Evolutionary conservation across 2,329 filamentous ascomycete species (phyloP).

Genomic region (Monosporascus sp.): DNA sequence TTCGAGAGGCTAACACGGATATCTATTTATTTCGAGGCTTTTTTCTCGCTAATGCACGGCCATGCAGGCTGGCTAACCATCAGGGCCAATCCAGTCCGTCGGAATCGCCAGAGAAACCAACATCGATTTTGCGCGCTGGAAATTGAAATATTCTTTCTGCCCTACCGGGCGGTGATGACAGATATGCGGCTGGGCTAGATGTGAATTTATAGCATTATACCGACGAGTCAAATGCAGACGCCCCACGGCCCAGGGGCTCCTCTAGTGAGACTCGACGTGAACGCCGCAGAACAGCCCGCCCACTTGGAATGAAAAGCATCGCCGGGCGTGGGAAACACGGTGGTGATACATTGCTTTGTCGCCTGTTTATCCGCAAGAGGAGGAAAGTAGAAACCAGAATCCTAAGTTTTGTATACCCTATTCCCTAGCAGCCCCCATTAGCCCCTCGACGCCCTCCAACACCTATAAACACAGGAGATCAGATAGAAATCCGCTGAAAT

Average conservation of each 20-base stretch:
- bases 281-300: neutral
- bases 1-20: neutral
- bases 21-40: neutral
- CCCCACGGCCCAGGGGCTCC: neutral
- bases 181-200: neutral
- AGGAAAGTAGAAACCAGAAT: neutral
- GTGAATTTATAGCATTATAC: neutral
- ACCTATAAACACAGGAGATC: neutral
- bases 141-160: neutral
- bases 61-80: neutral
- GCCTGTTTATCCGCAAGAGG: neutral
- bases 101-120: neutral
- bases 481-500: neutral
- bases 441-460: neutral
- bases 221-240: neutral
- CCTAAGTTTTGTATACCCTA: neutral
- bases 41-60: neutral
- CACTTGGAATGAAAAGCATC: neutral
- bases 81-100: neutral
- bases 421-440: neutral
- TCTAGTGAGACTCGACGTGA: neutral
- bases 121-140: neutral
- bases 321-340: neutral
- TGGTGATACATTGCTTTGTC: neutral
- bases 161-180: neutral